Conservation (phyloP, 2,329 filamentous ascomycete species). For the Phaeophleospora eucalypticola region DNA sequence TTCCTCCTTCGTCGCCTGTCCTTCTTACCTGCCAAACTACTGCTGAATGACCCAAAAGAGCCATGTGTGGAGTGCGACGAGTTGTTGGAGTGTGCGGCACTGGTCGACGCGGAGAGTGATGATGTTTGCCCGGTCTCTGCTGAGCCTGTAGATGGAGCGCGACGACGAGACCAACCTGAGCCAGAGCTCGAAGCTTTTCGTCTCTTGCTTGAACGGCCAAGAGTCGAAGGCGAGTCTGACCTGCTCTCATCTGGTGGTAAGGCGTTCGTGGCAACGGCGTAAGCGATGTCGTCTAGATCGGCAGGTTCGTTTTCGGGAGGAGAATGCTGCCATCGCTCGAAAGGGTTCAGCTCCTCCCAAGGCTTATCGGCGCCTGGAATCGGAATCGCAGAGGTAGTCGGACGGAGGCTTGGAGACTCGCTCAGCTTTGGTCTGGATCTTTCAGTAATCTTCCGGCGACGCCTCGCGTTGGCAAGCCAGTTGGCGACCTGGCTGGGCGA, state of each 20-base stretch:
- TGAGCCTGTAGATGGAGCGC: conserved; percentile 51
- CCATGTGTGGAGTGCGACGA: conserved; percentile 52
- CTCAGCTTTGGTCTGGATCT: conserved; percentile 35
- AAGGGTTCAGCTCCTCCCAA: conserved; percentile 54
- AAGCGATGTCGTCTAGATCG: conserved; percentile 59
- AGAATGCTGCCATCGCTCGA: conserved; percentile 66
- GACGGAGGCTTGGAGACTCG: conserved; percentile 62
- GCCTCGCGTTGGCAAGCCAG: conserved; percentile 86
- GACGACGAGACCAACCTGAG: conserved; percentile 47
- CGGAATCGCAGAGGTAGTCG: conserved; percentile 62
- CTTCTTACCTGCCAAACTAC: conserved; percentile 51
- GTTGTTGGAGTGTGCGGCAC: conserved; percentile 55
- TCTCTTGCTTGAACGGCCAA: conserved; percentile 25
- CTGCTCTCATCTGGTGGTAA: conserved; percentile 22
- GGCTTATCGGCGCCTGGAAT: conserved; percentile 54
- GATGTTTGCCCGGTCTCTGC: conserved; percentile 32
- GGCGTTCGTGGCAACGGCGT: conserved; percentile 48
- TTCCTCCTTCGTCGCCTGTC: conserved; percentile 51
- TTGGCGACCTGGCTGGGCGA: conserved; percentile 82
- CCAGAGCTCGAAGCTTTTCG: conserved; percentile 49
- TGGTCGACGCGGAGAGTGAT: conserved; percentile 36
- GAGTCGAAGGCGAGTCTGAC: conserved; percentile 29
- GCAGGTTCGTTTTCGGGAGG: conserved; percentile 68
- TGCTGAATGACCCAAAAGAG: conserved; percentile 51
- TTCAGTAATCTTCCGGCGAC: conserved; percentile 69